These are phyloP conservation scores for Mixia osmundae DNA, from an alignment of 1,284 basidiomycete species.

Conservation along the genomic window DNA sequence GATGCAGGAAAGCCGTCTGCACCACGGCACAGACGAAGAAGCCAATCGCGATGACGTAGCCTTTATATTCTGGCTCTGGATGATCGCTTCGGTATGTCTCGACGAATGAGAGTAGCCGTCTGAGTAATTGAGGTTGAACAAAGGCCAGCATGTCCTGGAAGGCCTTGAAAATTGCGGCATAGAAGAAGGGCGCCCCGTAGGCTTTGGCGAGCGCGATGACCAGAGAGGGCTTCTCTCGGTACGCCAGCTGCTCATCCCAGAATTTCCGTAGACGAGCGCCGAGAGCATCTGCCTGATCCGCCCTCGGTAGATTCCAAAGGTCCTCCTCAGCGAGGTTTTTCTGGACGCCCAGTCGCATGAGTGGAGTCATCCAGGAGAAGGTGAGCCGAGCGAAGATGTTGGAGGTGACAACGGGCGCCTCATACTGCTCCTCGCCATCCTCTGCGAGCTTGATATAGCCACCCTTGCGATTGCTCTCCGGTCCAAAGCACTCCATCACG, in stretches of 20 bases:
- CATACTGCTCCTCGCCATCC: constrained; percentile 6
- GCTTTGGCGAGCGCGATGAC: constrained; percentile 47
- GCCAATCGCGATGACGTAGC: constrained; percentile 45
- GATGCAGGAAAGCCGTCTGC: constrained; percentile 67
- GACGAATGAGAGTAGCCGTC: constrained; percentile 57
- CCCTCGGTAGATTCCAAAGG: constrained; percentile 25
- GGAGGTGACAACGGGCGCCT: constrained; percentile 28
- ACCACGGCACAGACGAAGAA: constrained; percentile 57
- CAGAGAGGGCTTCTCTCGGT: constrained; percentile 37
- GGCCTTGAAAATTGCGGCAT: constrained; percentile 33
- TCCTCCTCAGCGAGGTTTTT: constrained; percentile 23
- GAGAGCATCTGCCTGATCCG: constrained; percentile 49
- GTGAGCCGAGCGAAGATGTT: constrained; percentile 44
- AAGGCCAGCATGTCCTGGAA: constrained; percentile 60
- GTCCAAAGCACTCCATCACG: constrained; percentile 42
- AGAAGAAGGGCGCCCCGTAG: constrained; percentile 52
- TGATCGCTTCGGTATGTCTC: constrained; percentile 39
- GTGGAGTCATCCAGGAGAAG: constrained; percentile 56
- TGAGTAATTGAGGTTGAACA: constrained; percentile 67
- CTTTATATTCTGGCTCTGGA: constrained; percentile 26
- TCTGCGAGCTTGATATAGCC: constrained; percentile 17
- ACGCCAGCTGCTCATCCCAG: constrained; percentile 28
- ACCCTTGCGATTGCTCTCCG: constrained; percentile 31
- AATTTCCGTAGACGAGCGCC: constrained; percentile 34
- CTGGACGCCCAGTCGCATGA: constrained; percentile 22